Base-by-base conservation (phyloP, 768 basidiomycete species). In the Rubroboletus satanas region DNA sequence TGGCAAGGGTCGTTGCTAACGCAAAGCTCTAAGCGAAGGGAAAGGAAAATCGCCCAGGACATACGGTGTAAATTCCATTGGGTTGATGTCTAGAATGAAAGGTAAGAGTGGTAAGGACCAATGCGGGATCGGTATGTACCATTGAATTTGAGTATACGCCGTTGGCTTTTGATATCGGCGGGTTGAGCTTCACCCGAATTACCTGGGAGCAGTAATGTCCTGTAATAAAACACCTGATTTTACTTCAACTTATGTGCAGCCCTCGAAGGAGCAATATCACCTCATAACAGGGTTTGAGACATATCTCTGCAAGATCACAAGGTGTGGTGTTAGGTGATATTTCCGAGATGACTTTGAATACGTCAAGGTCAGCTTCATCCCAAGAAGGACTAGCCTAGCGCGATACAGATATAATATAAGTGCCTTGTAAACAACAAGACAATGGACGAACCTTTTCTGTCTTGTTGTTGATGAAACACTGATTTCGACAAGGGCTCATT, bases 261-360 rank as follows among this genome's bases (percentile, higher is more conserved):
- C 39, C 31, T 32, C 21, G 5, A 39, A 26, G 17, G 26, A 28
- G 44, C 29, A 28, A 21, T 52, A 28, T 48, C 51, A 85, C 87
- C 73, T 88, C 83, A 29, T 68, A 66, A 65, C 87, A 89, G 6
- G 84, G 79, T 56, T 80, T 83, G 10, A 73, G 73, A 64, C 80
- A 80, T 15, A 87, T 68, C 1, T 72, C 63, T 17, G 83, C 79
- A 12, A 87, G 67, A 44, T 83, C 77, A 57, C 87, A 88, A 0
- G 84, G 74, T 0, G 71, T 65, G 4, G 71, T 63, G 44, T 83
- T 76, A 7, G 79, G 79, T 0, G 73, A 69, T 23, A 79, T 64
- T 15, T 75, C 68, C 10, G 81, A 67, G 6, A 82, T 62, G 2
- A 66, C 67, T 21, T 59, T 65, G 3, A 87, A 62, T 0, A 69